These are phyloP conservation scores for Allantophomopsis lycopodina DNA, from an alignment of 2,329 filamentous ascomycete species.

Conservation along the genomic window DNA sequence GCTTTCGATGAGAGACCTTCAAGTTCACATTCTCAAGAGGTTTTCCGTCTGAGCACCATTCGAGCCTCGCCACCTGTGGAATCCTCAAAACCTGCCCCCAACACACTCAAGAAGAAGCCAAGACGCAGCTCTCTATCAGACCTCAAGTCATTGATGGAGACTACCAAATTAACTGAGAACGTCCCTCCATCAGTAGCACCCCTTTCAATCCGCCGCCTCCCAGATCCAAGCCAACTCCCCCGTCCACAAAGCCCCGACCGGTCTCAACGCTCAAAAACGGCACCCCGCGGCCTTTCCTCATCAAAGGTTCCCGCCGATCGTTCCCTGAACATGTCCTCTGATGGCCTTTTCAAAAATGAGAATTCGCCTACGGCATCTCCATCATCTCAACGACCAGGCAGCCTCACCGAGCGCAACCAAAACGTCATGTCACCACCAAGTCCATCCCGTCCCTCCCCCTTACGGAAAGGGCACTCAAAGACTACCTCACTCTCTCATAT, in stretches of 20 bases:
- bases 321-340: constrained; percentile 9
- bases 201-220: constrained; percentile 5
- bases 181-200: too few relatives aligned
- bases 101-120: constrained; percentile 52
- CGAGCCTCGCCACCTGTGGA: constrained; percentile 22
- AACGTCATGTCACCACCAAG: constrained; percentile 13
- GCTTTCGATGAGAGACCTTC: constrained; percentile 49
- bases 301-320: constrained; percentile 16
- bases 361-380: constrained; percentile 7
- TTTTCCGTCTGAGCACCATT: constrained; percentile 15
- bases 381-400: constrained; percentile 10
- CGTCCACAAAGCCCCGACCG: too few relatives aligned
- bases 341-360: constrained; percentile 15
- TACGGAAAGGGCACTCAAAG: constrained; percentile 9
- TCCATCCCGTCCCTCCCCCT: too few relatives aligned
- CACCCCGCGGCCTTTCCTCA: constrained; percentile 17
- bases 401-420: constrained; percentile 14
- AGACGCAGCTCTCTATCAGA: constrained; percentile 86
- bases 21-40: constrained; percentile 33
- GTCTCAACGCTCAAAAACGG: constrained; percentile 10
- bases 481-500: constrained; percentile 16
- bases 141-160: constrained; percentile 54
- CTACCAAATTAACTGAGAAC: constrained; percentile 20
- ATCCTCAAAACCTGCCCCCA: constrained; percentile 23
- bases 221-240: background rate